These are phyloP conservation scores for Carex myosuroides DNA, from an alignment of 176 grass and related monocot genomes.

Conservation along the genomic window DNA sequence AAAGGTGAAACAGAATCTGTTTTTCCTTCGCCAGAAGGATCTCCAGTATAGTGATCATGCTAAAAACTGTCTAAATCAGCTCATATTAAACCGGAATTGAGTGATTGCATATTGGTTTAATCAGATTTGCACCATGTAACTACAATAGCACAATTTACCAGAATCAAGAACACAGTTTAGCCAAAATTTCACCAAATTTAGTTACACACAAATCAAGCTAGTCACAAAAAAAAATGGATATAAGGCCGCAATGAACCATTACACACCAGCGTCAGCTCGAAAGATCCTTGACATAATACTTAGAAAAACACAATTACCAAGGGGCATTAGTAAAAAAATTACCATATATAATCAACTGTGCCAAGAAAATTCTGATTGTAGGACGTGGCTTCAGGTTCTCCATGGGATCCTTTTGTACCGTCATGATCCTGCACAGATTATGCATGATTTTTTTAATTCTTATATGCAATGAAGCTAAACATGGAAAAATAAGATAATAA, in stretches of 20 bases:
- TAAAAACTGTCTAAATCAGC: background rate
- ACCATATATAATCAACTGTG: conserved; percentile 98
- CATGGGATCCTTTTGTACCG: conserved; percentile 65
- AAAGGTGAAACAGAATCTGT: background rate
- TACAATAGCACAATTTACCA: background rate
- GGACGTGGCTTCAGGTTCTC: conserved; percentile 73
- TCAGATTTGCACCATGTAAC: background rate
- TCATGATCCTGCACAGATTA: conserved; percentile 50
- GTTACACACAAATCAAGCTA: background rate
- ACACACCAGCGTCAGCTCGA: background rate
- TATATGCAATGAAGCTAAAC: background rate
- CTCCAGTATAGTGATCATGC: background rate
- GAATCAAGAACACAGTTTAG: background rate
- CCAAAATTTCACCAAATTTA: background rate
- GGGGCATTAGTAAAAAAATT: background rate
- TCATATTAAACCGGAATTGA: background rate
- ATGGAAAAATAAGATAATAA: conserved; percentile 15
- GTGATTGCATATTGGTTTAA: background rate
- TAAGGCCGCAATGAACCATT: background rate
- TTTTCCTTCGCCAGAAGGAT: background rate
- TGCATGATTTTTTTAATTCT: conserved; percentile 13
- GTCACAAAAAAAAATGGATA: background rate
- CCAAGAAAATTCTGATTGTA: conserved; percentile 86
- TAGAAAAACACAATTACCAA: background rate
- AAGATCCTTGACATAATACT: background rate